phyloP scores from a whole-genome alignment of 495 filamentous ascomycete genomes.

The Cercophora scortea region DNA sequence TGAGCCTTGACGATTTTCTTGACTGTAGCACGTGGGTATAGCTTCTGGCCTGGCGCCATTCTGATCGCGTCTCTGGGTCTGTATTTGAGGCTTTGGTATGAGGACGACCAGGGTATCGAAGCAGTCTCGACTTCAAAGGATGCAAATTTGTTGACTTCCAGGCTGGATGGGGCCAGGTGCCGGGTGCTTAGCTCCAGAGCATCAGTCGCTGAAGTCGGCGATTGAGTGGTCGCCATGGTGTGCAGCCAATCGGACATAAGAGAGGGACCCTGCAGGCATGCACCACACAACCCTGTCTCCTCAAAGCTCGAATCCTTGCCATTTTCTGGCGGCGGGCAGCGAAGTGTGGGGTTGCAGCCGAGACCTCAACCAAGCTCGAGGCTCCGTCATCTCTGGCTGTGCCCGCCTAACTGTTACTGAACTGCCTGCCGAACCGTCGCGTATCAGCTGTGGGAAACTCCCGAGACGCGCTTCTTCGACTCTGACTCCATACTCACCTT shows the following conservation, averaged over 20 bases:
- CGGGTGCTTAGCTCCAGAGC: too few species aligned
- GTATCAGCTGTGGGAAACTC: not conserved
- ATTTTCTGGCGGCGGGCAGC: not conserved
- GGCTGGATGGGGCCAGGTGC: too few species aligned
- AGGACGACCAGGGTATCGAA: too few species aligned
- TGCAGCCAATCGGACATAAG: slow-evolving; percentile 12
- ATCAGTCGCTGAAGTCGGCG: too few species aligned
- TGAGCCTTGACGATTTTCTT: slow-evolving; percentile 88
- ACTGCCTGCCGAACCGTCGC: not conserved
- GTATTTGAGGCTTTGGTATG: too few species aligned
- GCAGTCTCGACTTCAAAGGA: not conserved
- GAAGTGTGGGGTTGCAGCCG: not conserved
- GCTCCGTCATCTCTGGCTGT: too few species aligned
- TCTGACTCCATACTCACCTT: not conserved
- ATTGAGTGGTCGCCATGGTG: too few species aligned
- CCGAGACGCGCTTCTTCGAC: too few species aligned
- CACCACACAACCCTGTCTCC: not conserved
- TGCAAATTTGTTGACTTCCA: slow-evolving; percentile 7
- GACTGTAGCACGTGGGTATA: slow-evolving; percentile 77
- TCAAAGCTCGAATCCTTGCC: slow-evolving; percentile 2
- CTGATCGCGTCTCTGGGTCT: not conserved
- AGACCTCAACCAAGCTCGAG: not conserved
- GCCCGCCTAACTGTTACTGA: not conserved
- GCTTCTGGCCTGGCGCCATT: slow-evolving; percentile 56
- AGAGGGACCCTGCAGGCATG: slow-evolving; percentile 4